Base-by-base conservation (phyloP, 129 eudicot species). In the Helichrysum umbraculigerum region DNA sequence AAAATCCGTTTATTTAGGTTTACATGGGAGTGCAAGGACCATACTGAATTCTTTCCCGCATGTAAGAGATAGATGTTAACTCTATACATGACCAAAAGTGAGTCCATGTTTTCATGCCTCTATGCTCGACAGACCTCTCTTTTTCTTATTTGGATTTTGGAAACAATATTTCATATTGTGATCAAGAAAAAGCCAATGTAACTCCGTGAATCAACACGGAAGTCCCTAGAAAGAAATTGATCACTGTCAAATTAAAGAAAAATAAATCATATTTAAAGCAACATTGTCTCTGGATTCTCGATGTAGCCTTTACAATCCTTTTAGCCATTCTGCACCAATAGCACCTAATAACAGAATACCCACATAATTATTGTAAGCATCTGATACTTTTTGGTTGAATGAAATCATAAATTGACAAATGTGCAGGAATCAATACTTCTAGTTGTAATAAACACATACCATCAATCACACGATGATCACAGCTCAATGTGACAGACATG, bases 381-480 rank as follows among this genome's bases (percentile, higher is more conserved):
- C 58, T 52, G 6, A 63, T 65, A 64, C 39, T 6, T 57, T 57
- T 20, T 57, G 9, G 47, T 20, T 21, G 28, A n/a, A 57, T 6
- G 29, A 57, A 25, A 25, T 25, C 28, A 25, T 25, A 25, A 25
- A 57, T 8, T 16, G 62, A 57, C 11, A 57, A n/a, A 56, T 56
- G 61, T 3, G 28, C 22, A 14, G 11, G 22, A n/a, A 17, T 57
- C 11, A 21, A 19, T 32, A 29, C 50, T 71, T 54, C 16, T 50
- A 29, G 76, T 64, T 60, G 21, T 33, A 37, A 28, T 61, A 63
- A 32, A 41, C 12, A 74, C 91, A 41, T 87, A 94, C 99, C 99
- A 84, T 94, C 99, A 74, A 94, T 84, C 37, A 94, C 99, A 82
- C 99, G 97, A 75, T 94, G 99, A 78, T 94, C 99, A 74, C 99